Base-by-base conservation (phyloP, 2,329 filamentous ascomycete genomes). In the Cladosporium oxysporum region DNA sequence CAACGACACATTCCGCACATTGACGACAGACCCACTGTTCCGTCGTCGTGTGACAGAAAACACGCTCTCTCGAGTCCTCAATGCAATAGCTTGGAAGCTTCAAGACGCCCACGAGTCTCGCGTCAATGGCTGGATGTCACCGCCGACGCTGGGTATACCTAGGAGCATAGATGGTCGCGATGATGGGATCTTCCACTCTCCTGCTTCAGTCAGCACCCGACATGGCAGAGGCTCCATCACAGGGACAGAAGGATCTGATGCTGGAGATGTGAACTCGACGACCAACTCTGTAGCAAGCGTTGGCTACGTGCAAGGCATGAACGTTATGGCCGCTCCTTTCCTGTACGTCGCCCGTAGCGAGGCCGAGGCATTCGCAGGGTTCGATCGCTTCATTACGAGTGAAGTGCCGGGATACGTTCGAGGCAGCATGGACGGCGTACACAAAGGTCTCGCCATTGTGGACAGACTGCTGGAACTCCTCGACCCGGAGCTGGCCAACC, bases 291-390 rank as follows among this genome's bases (percentile, higher is more conserved):
- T 82, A 35, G 90, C 92, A 72, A 86, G 91, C 12, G 92, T 93
- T 35, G 93, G 91, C 49, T 99, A 99, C 73, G 94, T 99, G 2
- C 95, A 99, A 79, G 95, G 95, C 71, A 98, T 99, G 94, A 99
- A 99, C 76, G 95, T 99, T 49, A 86, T 99, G 18, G 94, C 93
- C 11, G 95, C 95, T 0, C 95, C 95, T 0, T 97, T 99, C 75
- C 84, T 99, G 55, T 99, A 99, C 77, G 93, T 92, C 5, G 93
- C 95, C 1, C 89, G 93, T 66, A 97, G 92, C 77, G 95, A 99
- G 80, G 90, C 93, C 7, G 93, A 99, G 80, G 95, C 95, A 2
- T 99, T 96, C 73, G 90, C 92, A 5, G 90, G 93, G 1, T 97
- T 99, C 73, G 89, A 96, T 76, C 89, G 88, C 52, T 90, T 97